Percentiles rank a stretch among this genome's conserved stretches.
These are phyloP conservation scores for Nadsonia starkeyi-henricii DNA, from an alignment of 1,139 yeast genomes.

Conservation along the genomic window DNA sequence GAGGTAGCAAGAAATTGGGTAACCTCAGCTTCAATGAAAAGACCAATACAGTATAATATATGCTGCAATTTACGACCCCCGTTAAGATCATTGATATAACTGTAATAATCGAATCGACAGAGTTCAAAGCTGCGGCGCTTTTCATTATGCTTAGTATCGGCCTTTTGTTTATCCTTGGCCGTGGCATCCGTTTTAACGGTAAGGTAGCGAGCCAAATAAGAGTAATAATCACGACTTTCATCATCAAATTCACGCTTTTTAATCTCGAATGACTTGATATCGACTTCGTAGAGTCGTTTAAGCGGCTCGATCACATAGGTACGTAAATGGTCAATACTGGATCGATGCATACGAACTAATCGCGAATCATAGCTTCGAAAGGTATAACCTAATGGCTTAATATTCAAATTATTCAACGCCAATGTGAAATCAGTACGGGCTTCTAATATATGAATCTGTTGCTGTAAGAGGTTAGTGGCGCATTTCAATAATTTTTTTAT, in stretches of 20 bases:
- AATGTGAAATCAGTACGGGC: conserved; percentile 23
- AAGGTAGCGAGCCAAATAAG: conserved; percentile 56
- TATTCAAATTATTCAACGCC: conserved; percentile 15
- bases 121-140: conserved; percentile 53
- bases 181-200: conserved; percentile 43
- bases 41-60: conserved; percentile 25
- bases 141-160: conserved; percentile 47
- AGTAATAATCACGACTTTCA: conserved; percentile 59
- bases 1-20: conserved; percentile 13
- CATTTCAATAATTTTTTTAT: conserved; percentile 29
- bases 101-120: conserved; percentile 57
- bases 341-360: conserved; percentile 16
- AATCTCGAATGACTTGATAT: conserved; percentile 27
- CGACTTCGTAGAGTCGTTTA: conserved; percentile 27
- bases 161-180: conserved; percentile 25
- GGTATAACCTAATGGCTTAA: conserved; percentile 14
- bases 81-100: conserved; percentile 44
- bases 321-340: conserved; percentile 17
- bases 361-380: conserved; percentile 24
- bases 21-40: conserved; percentile 25
- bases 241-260: conserved; percentile 51
- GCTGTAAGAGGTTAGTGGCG: conserved; percentile 23
- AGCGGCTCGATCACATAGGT: conserved; percentile 28
- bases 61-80: conserved; percentile 35
- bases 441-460: conserved; percentile 23